Conservation (phyloP, 2,329 filamentous ascomycete genomes). For the Westerdykella sp. region DNA sequence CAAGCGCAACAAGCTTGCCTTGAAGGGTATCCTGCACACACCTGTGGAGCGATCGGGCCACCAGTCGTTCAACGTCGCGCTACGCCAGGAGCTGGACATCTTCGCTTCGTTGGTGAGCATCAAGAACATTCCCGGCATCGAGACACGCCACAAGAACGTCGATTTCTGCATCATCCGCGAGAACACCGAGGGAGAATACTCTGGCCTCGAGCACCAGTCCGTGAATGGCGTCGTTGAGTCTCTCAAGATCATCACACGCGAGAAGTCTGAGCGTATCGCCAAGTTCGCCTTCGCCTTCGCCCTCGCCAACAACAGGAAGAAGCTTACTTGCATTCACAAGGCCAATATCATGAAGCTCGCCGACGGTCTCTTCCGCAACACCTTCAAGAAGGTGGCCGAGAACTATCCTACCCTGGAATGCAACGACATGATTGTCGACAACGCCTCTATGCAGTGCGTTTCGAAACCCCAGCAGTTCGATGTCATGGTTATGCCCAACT, state of each 20-base stretch:
- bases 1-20: slow-evolving; percentile 95
- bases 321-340: slow-evolving; percentile 99
- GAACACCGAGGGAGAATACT: slow-evolving; percentile 99
- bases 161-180: slow-evolving; percentile 99
- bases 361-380: slow-evolving; percentile 97
- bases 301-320: slow-evolving; percentile 96
- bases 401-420: slow-evolving; percentile 93
- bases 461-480: slow-evolving; percentile 96
- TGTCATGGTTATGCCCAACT: slow-evolving; percentile 99
- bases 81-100: slow-evolving; percentile 98
- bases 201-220: slow-evolving; percentile 96
- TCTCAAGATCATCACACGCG: slow-evolving; percentile 98
- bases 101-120: slow-evolving; percentile 96
- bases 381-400: slow-evolving; percentile 87
- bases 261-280: slow-evolving; percentile 98
- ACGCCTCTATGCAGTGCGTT: slow-evolving; percentile 98
- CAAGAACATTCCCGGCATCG: slow-evolving; percentile 99
- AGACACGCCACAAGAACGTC: slow-evolving; percentile 94
- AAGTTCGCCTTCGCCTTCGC: slow-evolving; percentile 98
- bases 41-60: slow-evolving; percentile 94
- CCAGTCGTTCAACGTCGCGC: slow-evolving; percentile 98
- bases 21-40: slow-evolving; percentile 98
- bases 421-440: slow-evolving; percentile 99
- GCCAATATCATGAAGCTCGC: slow-evolving; percentile 99
- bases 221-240: slow-evolving; percentile 96